Conservation (phyloP, 129 eudicot species). For the Lactuca saligna region DNA sequence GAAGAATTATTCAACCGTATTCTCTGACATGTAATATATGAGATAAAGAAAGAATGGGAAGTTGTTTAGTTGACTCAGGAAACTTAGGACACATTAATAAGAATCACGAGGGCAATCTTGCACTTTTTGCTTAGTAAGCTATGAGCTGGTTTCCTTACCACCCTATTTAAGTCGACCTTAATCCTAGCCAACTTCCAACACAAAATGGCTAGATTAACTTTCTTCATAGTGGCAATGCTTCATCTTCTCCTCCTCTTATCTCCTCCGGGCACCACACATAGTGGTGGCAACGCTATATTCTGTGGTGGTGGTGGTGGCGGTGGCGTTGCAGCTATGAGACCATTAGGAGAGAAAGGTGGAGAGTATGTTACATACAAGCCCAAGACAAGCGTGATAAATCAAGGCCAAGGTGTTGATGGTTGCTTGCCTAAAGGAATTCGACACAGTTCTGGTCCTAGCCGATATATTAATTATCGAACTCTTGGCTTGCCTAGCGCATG, state of each 20-base stretch:
- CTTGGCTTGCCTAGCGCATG: conserved; percentile 35
- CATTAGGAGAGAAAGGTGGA: conserved; percentile 33
- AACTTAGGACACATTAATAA: conserved; percentile 33
- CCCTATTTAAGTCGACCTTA: conserved; percentile 40
- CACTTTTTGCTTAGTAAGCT: conserved; percentile 33
- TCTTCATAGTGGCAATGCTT: conserved; percentile 35
- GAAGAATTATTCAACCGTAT: not conserved
- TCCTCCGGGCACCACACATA: conserved; percentile 21
- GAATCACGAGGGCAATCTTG: conserved; percentile 30
- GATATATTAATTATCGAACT: conserved; percentile 51
- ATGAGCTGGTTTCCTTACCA: conserved; percentile 55
- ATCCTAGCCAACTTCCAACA: conserved; percentile 18
- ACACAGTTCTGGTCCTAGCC: conserved; percentile 63
- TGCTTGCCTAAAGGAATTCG: conserved; percentile 71
- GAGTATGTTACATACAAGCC: conserved; percentile 45
- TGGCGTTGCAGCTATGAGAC: conserved; percentile 26
- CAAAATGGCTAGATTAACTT: conserved; percentile 36
- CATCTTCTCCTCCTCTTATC: conserved; percentile 36
- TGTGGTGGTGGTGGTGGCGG: not conserved
- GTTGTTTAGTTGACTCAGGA: conserved; percentile 20
- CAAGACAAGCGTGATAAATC: conserved; percentile 1
- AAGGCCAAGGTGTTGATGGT: conserved; percentile 34
- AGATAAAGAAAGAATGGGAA: conserved; percentile 14
- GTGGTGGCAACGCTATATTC: not conserved
- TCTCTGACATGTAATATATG: not conserved